Evolutionary conservation across 1,284 basidiomycete genomes (phyloP), one percentile per base, ranked within the genome.

Genomic region (Puccinia horiana): DNA sequence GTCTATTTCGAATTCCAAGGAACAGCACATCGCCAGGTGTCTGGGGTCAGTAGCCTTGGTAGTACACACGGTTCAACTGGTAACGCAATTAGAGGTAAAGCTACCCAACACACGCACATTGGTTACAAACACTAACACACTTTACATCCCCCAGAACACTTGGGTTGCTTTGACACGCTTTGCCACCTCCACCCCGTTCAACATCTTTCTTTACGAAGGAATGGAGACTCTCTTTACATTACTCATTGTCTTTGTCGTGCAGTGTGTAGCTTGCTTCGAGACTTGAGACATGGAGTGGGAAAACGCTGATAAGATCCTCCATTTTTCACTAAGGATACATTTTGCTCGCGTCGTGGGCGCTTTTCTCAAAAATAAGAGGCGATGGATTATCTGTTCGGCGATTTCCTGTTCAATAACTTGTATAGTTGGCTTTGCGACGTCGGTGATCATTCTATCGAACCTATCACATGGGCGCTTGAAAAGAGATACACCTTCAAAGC

Each of bases 191-290:
- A 42, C 42, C 40, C 61, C 61, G 26, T 63, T 77, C 61, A 67
- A 77, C 76, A 32, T 77, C 18, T 77, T 52, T 20, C 42, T 77
- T 11, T 77, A 77, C 47, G 76, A 77, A 67, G 76, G n/a, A 65
- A 63, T 77, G 20, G 76, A 65, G n/a, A 77, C 76, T 14, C 37
- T 77, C 26, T 67, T 49, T 40, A 77, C 76, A 9, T 12, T 77
- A 20, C 29, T 63, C n/a, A 77, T 77, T 29, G 76, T 77, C 26
- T 44, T 49, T 16, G 35, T 67, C 44, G 76, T 77, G 26, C 76
- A 77, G 76, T 77, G 44, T 49, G 76, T 77, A 63, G 11, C 14
- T 67, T 18, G 1, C 20, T 40, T 29, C 54, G 26, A 37, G 32
- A 44, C 18, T 47, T 65, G 61, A 65, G 61, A 14, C 4, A 9